Evolutionary conservation across 179 eudicot genomes (phyloP), one percentile per base, ranked within the genome.

Genomic region (Actinidia arguta): DNA sequence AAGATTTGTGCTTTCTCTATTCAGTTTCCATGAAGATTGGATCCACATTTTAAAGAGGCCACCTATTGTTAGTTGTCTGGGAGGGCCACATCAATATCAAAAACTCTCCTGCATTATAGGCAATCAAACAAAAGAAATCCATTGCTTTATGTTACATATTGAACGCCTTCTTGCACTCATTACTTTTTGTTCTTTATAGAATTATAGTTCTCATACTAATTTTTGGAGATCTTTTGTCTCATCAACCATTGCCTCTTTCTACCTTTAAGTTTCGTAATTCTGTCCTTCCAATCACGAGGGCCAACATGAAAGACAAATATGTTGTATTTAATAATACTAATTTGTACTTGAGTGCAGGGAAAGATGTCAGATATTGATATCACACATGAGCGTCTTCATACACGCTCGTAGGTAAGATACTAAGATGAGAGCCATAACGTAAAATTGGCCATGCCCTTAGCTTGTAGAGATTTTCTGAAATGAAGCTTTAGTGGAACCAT

Each of bases 21-120:
- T 31, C 36, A 31, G 36, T 31, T 31, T 31, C 36, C 36, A 31
- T 31, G 36, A 31, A 31, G 36, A 31, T 31, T 31, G 36, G 36
- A 31, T 31, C 61, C 59, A 62, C 50, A 25, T 75, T 75, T 75
- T 20, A 16, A 11, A 76, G 68, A n/a, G 17, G 25, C 75, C 54
- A 71, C 6, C 47, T 27, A n/a, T 1, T 71, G 31, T 71, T 24
- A 17, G 75, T 71, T 71, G 55, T 16, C 24, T 8, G 16, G 46
- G 54, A 71, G 36, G 2, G 36, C 36, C 36, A 31, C 36, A 31
- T 31, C 36, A 31, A 31, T 31, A 31, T 31, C 2, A 31, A 31
- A 31, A 31, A 31, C 36, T 31, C 36, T 31, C 36, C 36, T 31
- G 36, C 36, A 31, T 31, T 31, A 31, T 47, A 12, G 22, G 54